Base-by-base conservation (phyloP, 345 rosid genomes). In the Rhodomyrtus tomentosa region DNA sequence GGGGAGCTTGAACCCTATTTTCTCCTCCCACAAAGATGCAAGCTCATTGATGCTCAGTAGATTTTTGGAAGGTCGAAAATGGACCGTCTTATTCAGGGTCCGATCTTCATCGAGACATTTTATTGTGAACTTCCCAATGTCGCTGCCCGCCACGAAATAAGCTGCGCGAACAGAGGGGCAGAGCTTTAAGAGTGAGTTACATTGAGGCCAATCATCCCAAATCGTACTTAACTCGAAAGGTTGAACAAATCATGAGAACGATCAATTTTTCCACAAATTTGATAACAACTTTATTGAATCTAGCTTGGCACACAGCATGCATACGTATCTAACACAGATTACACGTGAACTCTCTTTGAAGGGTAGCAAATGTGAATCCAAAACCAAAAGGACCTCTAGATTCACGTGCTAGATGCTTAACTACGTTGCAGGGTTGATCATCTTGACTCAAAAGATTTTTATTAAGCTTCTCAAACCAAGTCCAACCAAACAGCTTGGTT, bases 91-190 rank as follows among this genome's bases (percentile, higher is more conserved):
- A 89, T 94, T 93, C 73, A 93, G 2, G 27, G 93, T 81, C 84
- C 93, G 87, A n/a, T 81, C 81, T 81, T 93, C 93, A 50, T 92
- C 95, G 49, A 86, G 88, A 3, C 76, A 85, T 88, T 90, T 89
- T 88, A 94, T 86, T 1, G 95, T 92, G 76, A 94, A 92, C 85
- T 94, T 94, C 13, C 95, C 94, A 53, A 94, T 94, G 24, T 94
- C 95, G 32, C 82, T 82, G 12, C 97, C 97, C 0, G 91, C 92
- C 52, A 93, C 92, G 29, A 94, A 94, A 83, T 94, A 93, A 49
- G 94, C 94, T 92, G 87, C 87, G 68, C 32, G 14, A 68, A 50
- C 20, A 50, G 7, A 48, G 83, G 45, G 24, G 42, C 24, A 68
- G 76, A 68, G 45, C 24, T 16, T 68, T 38, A 68, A 36, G 42